These are phyloP conservation scores for Chromera velia DNA, from an alignment of 73 alveolate species.

Conservation along the genomic window DNA sequence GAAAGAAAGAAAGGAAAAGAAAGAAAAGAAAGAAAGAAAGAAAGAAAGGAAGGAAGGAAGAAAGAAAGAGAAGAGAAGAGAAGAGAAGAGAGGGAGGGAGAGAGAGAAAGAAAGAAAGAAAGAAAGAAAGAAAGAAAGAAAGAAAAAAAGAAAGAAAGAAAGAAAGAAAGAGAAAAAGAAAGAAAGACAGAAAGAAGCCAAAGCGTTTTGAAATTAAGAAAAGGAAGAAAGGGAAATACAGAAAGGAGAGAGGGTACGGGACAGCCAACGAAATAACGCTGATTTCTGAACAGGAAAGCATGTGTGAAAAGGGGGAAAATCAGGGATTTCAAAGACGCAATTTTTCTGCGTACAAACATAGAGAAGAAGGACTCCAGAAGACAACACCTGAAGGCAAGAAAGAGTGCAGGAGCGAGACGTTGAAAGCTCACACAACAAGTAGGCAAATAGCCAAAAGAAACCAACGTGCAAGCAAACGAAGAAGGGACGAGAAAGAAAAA, in stretches of 20 bases:
- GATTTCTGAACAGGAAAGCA: no score
- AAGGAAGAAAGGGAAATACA: background rate
- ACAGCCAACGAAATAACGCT: no score
- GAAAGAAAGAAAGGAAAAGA: background rate
- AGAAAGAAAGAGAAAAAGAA: background rate
- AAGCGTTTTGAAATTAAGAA: background rate
- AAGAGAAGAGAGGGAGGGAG: background rate
- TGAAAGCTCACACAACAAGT: no score
- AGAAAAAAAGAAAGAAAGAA: background rate
- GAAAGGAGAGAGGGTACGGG: background rate
- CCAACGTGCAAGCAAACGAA: no score
- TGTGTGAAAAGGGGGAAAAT: no score
- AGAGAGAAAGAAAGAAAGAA: background rate
- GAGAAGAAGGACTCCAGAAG: no score
- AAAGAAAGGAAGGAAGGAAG: background rate
- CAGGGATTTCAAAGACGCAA: no score
- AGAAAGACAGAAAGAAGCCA: background rate
- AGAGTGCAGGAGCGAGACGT: no score
- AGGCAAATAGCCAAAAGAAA: no score
- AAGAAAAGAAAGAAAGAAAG: slow-evolving; percentile 5
- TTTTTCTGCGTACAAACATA: no score
- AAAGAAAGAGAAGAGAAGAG: background rate
- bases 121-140: background rate
- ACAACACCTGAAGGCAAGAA: no score
- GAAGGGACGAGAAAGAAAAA: no score